Evolutionary conservation across 1,284 basidiomycete species (phyloP).

Genomic region (Heterobasidion parviporum): DNA sequence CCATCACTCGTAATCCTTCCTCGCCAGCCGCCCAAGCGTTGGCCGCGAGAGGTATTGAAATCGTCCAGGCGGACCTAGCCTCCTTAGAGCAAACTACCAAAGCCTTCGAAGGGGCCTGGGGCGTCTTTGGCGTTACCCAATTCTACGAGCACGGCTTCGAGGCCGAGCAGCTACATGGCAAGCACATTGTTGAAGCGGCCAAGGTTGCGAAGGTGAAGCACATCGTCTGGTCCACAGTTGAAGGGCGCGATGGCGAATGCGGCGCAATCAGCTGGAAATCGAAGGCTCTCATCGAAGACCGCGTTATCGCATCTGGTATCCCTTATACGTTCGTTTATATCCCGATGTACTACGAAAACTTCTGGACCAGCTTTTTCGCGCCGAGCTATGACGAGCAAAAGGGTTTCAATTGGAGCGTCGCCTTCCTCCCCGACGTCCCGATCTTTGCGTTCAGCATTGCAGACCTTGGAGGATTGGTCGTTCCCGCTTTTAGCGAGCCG

Average conservation of each 20-base stretch:
- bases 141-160: neutral
- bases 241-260: neutral
- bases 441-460: neutral
- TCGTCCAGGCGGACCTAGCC: neutral
- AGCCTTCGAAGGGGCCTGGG: neutral
- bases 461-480: neutral
- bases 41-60: neutral
- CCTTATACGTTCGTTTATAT: neutral
- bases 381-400: neutral
- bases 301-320: neutral
- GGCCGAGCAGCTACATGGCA: neutral
- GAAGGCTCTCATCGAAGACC: neutral
- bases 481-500: neutral
- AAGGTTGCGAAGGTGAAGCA: neutral
- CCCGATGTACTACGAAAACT: neutral
- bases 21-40: neutral
- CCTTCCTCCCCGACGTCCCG: neutral
- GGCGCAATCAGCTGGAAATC: neutral
- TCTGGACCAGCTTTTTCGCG: neutral
- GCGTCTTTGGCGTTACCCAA: neutral
- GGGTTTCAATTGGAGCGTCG: neutral
- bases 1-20: neutral
- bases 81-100: neutral
- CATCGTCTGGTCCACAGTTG: neutral
- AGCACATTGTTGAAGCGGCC: neutral